These are phyloP conservation scores for Diaporthe sp. DNA, from an alignment of 2,329 filamentous ascomycete genomes.

Conservation along the genomic window DNA sequence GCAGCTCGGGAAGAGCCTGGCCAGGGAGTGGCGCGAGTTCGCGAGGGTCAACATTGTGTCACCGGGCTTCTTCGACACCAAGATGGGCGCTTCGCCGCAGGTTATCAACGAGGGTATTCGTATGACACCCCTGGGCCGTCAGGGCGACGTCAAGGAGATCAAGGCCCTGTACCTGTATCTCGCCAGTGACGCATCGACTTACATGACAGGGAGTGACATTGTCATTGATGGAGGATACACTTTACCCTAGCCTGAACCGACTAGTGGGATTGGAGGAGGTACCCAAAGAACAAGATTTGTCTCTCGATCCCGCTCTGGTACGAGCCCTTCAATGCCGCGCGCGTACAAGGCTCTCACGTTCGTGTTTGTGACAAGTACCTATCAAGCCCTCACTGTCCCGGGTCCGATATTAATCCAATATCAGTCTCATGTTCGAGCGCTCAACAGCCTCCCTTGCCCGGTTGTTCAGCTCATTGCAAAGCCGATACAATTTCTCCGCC, in stretches of 20 bases:
- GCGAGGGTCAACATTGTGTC: conserved; percentile 40
- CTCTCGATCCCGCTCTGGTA: background rate
- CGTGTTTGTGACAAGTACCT: background rate
- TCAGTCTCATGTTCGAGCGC: background rate
- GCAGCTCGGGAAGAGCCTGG: conserved; percentile 68
- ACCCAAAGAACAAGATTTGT: background rate
- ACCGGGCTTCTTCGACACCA: conserved; percentile 65
- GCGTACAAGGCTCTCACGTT: background rate
- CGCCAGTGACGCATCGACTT: conserved; percentile 64
- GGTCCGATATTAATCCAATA: background rate
- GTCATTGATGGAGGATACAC: conserved; percentile 59
- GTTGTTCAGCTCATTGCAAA: background rate
- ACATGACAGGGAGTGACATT: conserved; percentile 65
- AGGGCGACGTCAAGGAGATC: conserved; percentile 75
- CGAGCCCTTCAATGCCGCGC: background rate
- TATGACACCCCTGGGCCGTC: conserved; percentile 67
- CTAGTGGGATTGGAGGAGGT: background rate
- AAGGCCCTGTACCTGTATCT: conserved; percentile 72
- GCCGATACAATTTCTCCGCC: background rate
- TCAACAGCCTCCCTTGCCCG: background rate
- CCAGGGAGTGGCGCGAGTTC: conserved; percentile 59
- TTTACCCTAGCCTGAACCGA: conserved; percentile 33
- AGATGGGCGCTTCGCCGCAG: conserved; percentile 62
- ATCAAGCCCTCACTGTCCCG: background rate
- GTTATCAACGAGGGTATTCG: conserved; percentile 62